Percentiles rank a stretch among this genome's conserved stretches.
phyloP scores from a whole-genome alignment of 495 filamentous ascomycete genomes.

The Penicillium manginii region DNA sequence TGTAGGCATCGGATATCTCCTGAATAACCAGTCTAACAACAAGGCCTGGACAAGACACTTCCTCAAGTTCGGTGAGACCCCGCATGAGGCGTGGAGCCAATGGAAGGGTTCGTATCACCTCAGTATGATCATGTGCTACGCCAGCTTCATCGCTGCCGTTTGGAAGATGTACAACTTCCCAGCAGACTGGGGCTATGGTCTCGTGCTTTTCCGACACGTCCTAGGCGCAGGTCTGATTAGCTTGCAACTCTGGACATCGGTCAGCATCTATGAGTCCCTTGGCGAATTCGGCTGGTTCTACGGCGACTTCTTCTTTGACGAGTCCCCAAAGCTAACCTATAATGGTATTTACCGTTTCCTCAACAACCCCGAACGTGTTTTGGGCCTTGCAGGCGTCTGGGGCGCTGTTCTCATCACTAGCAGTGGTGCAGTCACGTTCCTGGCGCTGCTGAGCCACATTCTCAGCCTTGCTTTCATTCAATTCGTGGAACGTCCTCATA shows the following conservation, averaged over 20 bases:
- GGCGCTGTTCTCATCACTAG: constrained; percentile 90
- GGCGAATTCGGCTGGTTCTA: constrained; percentile 99
- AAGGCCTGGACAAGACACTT: constrained; percentile 97
- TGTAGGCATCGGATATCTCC: constrained; percentile 81
- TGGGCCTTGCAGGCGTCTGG: constrained; percentile 96
- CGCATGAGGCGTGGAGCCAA: constrained; percentile 91
- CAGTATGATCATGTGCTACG: constrained; percentile 85
- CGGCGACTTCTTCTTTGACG: constrained; percentile 93
- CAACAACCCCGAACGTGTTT: constrained; percentile 94
- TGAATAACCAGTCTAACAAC: constrained; percentile 81
- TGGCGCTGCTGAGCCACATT: constrained; percentile 84
- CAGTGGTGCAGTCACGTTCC: constrained; percentile 78
- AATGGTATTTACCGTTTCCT: constrained; percentile 96
- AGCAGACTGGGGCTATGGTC: constrained; percentile 79
- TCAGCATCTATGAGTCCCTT: constrained; percentile 94
- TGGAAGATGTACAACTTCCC: constrained; percentile 96
- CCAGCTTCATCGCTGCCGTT: constrained; percentile 84
- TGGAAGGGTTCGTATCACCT: constrained; percentile 97
- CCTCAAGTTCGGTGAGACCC: constrained; percentile 90
- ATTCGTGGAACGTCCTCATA: constrained; percentile 93
- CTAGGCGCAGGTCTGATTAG: constrained; percentile 78
- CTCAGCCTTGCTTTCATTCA: constrained; percentile 87
- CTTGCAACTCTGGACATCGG: constrained; percentile 89
- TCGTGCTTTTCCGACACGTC: constrained; percentile 83
- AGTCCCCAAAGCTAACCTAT: constrained; percentile 85